phyloP scores from a whole-genome alignment of 441 rosid genomes.

The Croton setiger region DNA sequence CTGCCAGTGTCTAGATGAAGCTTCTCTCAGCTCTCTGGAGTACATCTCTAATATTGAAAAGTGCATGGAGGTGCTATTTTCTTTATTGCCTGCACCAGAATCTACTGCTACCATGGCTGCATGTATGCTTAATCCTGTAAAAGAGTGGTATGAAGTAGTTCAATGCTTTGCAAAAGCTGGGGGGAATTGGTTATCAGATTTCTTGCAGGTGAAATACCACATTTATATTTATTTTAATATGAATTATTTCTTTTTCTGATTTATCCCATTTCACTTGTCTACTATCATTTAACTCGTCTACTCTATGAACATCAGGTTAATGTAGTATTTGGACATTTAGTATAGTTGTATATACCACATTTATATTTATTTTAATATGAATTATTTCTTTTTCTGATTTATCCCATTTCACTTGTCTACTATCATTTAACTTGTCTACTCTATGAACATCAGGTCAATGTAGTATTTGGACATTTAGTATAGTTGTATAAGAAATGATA shows the following conservation, averaged over 20 bases:
- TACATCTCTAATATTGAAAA: slow-evolving; percentile 51
- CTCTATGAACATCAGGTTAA: not conserved
- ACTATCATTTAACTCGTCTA: not conserved
- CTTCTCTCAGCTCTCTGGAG: slow-evolving; percentile 50
- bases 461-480: not conserved
- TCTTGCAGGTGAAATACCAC: slow-evolving; percentile 56
- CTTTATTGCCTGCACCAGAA: slow-evolving; percentile 51
- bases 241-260: not conserved
- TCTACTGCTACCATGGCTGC: slow-evolving; percentile 25
- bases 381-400: not conserved
- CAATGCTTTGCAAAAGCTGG: slow-evolving; percentile 71
- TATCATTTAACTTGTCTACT: not conserved
- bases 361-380: too few species aligned
- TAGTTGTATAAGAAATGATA: not conserved
- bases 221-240: not conserved
- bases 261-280: not conserved
- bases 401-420: not conserved
- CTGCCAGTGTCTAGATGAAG: slow-evolving; percentile 64
- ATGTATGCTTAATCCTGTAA: slow-evolving; percentile 28
- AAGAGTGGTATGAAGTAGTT: slow-evolving; percentile 70
- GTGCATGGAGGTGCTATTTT: slow-evolving; percentile 70
- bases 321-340: not conserved
- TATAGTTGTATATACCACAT: not conserved
- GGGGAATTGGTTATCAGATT: slow-evolving; percentile 60
- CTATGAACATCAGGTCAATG: not conserved